Conservation (phyloP, 2,329 filamentous ascomycete genomes). For the Chrysosporium queenslandicum region DNA sequence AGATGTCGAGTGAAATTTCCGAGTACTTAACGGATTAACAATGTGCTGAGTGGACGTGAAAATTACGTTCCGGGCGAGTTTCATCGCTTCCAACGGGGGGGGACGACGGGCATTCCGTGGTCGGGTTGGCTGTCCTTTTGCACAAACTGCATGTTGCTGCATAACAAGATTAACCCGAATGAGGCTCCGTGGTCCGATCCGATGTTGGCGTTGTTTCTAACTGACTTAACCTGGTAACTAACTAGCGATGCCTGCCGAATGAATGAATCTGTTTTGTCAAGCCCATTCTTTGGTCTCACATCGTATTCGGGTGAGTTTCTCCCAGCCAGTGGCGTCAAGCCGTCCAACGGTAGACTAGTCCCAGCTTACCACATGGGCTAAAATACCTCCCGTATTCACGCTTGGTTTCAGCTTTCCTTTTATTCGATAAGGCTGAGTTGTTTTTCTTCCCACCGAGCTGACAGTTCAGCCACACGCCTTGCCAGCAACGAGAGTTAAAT, state of each 20-base stretch:
- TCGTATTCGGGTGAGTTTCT: conserved; percentile 1
- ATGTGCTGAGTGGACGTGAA: no score
- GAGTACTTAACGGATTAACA: no score
- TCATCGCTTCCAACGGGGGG: no score
- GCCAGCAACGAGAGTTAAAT: not conserved
- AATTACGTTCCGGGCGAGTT: not conserved
- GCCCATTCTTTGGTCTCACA: not conserved
- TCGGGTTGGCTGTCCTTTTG: not conserved
- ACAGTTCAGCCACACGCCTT: no score
- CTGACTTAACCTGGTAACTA: no score
- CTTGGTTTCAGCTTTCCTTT: not conserved
- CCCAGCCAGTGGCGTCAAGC: not conserved
- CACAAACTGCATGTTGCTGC: not conserved
- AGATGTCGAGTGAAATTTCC: no score
- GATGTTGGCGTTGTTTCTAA: not conserved
- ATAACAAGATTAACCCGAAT: not conserved
- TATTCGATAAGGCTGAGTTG: conserved; percentile 1
- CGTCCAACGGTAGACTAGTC: not conserved
- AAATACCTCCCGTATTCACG: not conserved
- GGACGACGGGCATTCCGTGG: not conserved
- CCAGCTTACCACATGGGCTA: not conserved
- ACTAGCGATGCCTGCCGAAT: no score
- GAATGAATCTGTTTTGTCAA: no score
- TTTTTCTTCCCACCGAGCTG: no score
- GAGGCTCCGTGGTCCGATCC: not conserved